Base-by-base conservation (phyloP, 306 rosid species). In the Benincasa hispida region DNA sequence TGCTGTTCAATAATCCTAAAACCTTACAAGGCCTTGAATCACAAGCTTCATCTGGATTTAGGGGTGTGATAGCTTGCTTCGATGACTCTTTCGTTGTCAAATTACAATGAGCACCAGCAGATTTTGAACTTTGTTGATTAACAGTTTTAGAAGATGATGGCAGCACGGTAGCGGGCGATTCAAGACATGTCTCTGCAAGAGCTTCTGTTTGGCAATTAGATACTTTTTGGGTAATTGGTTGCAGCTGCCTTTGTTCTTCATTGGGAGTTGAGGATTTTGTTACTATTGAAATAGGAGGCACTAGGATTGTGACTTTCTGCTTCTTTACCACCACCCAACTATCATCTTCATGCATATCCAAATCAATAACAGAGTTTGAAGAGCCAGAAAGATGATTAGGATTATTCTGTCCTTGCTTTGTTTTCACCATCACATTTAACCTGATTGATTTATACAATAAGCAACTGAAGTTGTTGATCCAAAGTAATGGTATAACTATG, bases 281-380 rank as follows among this genome's bases (percentile, higher is more conserved):
- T 21, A 82, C 74, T 82, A 37, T 72, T 42, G 91, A 85, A 19
- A 74, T 80, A 21, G 91, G 75, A 79, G 97, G 88, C 76, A 94
- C 89, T 76, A 92, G 79, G 77, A 94, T 89, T 79, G 82, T 90
- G 59, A 94, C 86, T 79, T 85, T 87, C 87, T 90, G 96, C 87
- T 76, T 87, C 87, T 94, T 92, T 13, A 94, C 97, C 41, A 90
- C 92, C 79, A 94, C 80, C 98, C 99, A 94, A 81, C 85, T 85
- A 76, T 75, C 84, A 47, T 86, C 82, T 73, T 77, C 88, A 12
- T 48, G 82, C 76, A 72, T 76, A 50, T 85, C 85, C 37, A 47
- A 77, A 79, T 65, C 82, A 14, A 60, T 65, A 72, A 81, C 79
- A 35, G 65, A 35, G 76, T 74, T 78, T 70, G 81, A 80, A 24